Evolutionary conservation across 2,329 filamentous ascomycete species (phyloP), one percentile per base, ranked within the genome.

Genomic region (Grosmannia penicillata): DNA sequence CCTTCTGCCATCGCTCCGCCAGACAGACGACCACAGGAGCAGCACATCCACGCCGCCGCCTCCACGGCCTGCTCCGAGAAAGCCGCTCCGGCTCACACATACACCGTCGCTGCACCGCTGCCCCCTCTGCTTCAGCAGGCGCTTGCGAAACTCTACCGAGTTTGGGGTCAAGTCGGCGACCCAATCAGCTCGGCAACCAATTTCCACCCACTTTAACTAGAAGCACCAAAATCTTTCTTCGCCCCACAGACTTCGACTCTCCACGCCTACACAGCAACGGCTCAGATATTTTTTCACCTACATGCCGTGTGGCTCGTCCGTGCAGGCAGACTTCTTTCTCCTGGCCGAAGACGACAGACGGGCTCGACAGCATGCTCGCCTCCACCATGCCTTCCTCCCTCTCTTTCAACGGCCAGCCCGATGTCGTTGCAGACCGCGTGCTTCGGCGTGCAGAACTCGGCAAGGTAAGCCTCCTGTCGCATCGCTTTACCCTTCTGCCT

Each of bases 391-490:
- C 40, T 17, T 32, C 45, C 14, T 14, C 40, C 14, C 28, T 72
- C 43, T 17, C 31, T 6, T 69, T 70, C 59, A 73, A 73, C 58
- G 69, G 70, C 49, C 70, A 77, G 51, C 72, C 74, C 27, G 73
- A 78, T 53, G 70, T 63, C 51, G 75, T 78, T 39, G 74, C 67
- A 39, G 77, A 80, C 56, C 73, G 72, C 57, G 76, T 84, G 40
- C 66, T 83, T 52, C 78, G 78, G 58, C 67, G 79, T 60, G 77
- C 75, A 45, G 78, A 83, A 65, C 72, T 83, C 50, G 78, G 77
- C 66, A 82, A 82, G 69, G 79, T 83, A 64, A 53, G 67, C 13
- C 18, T 25, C 18, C n/a, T 19, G n/a, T 36, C 26, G 14, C 25
- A 18, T 14, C 29, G 11, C 13, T 35, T 17, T 27, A n/a, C n/a